Conservation (phyloP, 2,329 filamentous ascomycete species). For the Venturia nashicola region DNA sequence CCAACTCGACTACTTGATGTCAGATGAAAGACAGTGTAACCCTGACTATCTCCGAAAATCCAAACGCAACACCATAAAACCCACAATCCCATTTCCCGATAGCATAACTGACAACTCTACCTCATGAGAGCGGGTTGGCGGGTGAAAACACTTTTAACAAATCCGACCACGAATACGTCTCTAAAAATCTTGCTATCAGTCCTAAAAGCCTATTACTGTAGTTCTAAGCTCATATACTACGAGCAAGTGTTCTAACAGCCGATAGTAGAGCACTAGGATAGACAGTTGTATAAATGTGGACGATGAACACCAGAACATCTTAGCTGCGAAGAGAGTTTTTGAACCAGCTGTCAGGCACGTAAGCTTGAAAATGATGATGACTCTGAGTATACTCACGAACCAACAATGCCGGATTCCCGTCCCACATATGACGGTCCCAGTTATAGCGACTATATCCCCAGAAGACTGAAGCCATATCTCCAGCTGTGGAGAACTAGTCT, state of each 20-base stretch:
- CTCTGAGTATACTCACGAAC: not conserved
- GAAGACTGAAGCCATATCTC: not conserved
- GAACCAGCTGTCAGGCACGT: not conserved
- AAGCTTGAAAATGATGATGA: not conserved
- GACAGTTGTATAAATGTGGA: slow-evolving; percentile 33
- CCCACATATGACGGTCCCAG: slow-evolving; percentile 11
- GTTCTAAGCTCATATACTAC: too few species aligned
- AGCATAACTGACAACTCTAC: too few species aligned
- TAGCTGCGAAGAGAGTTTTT: slow-evolving; percentile 28
- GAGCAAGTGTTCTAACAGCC: slow-evolving; percentile 28
- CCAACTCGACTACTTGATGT: too few species aligned
- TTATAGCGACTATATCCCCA: not conserved
- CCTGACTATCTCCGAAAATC: too few species aligned
- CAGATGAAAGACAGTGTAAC: too few species aligned
- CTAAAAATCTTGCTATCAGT: too few species aligned
- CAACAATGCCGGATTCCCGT: not conserved
- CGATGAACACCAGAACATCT: slow-evolving; percentile 29
- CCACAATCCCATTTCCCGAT: too few species aligned
- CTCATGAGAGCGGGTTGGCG: too few species aligned
- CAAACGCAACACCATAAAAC: too few species aligned
- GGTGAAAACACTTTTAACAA: too few species aligned
- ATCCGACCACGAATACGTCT: too few species aligned
- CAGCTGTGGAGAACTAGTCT: not conserved
- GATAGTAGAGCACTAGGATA: slow-evolving; percentile 33
- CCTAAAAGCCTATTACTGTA: too few species aligned